phyloP scores from a whole-genome alignment of 2,329 filamentous ascomycete species.

The Fusarium sp. region DNA sequence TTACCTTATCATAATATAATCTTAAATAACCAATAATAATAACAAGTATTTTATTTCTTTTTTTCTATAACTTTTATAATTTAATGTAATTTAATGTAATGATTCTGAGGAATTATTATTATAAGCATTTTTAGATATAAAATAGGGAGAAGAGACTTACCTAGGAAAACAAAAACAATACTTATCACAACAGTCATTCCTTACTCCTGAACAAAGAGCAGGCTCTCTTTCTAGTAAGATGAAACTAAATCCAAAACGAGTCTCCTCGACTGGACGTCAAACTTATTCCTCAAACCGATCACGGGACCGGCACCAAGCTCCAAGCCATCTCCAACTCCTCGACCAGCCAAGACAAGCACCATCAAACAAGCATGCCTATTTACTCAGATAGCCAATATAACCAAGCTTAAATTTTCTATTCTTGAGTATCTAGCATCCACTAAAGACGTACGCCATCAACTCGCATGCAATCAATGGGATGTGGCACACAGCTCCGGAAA shows the following conservation, averaged over 20 bases:
- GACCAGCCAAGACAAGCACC: background rate
- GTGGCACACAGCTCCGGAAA: background rate
- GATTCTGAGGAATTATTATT: too few species aligned
- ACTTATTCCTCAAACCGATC: background rate
- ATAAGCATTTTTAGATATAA: too few species aligned
- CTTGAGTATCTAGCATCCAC: background rate
- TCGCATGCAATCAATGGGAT: background rate
- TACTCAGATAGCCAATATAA: background rate
- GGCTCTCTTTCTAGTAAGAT: too few species aligned
- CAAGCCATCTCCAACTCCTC: background rate
- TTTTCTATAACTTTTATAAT: too few species aligned
- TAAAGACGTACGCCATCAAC: background rate
- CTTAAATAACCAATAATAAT: too few species aligned
- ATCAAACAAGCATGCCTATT: background rate
- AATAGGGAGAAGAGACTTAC: too few species aligned
- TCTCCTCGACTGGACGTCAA: background rate
- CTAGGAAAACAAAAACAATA: background rate
- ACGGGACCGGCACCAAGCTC: background rate
- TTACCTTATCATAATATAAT: too few species aligned
- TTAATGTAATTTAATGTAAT: too few species aligned
- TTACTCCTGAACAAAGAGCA: rapidly evolving
- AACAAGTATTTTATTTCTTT: too few species aligned
- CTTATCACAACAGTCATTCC: background rate
- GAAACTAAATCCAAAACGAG: too few species aligned
- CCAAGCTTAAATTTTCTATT: background rate